These are phyloP conservation scores for Esteya vermicola DNA, from an alignment of 2,329 filamentous ascomycete species.

Conservation along the genomic window DNA sequence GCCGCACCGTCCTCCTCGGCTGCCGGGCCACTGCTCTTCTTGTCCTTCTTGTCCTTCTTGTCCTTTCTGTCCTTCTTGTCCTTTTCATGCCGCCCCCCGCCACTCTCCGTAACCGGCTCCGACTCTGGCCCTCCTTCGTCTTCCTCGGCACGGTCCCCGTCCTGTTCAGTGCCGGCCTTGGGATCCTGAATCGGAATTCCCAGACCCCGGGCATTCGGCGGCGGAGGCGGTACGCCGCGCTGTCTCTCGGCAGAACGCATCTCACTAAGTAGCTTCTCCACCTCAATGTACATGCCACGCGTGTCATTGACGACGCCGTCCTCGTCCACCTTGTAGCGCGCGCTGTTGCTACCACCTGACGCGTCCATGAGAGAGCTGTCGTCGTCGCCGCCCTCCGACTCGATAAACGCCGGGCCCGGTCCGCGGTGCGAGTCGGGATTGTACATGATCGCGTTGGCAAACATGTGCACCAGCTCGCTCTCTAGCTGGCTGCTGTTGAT, in stretches of 20 bases:
- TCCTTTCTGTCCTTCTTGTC: not conserved
- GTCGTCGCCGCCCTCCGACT: constrained; percentile 16
- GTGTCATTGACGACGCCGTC: constrained; percentile 81
- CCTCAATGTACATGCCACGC: constrained; percentile 76
- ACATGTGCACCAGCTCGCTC: constrained; percentile 89
- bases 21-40: constrained; percentile 5
- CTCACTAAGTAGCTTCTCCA: constrained; percentile 63
- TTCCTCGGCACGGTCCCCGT: not conserved
- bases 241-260: constrained; percentile 61
- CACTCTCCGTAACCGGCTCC: constrained; percentile 5
- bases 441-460: constrained; percentile 97
- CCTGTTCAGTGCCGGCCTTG: not conserved
- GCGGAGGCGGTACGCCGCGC: constrained; percentile 22
- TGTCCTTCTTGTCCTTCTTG: not conserved
- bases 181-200: not conserved
- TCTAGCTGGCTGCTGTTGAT: constrained; percentile 89
- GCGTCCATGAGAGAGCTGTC: not conserved
- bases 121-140: constrained; percentile 1
- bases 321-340: constrained; percentile 57
- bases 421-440: constrained; percentile 70
- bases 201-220: constrained; percentile 11
- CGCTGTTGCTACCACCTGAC: constrained; percentile 15
- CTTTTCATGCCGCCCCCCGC: not conserved
- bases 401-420: constrained; percentile 47
- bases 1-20: constrained; percentile 3